Conservation (phyloP, 148 eudicot species). For the Suaeda aralocaspica region DNA sequence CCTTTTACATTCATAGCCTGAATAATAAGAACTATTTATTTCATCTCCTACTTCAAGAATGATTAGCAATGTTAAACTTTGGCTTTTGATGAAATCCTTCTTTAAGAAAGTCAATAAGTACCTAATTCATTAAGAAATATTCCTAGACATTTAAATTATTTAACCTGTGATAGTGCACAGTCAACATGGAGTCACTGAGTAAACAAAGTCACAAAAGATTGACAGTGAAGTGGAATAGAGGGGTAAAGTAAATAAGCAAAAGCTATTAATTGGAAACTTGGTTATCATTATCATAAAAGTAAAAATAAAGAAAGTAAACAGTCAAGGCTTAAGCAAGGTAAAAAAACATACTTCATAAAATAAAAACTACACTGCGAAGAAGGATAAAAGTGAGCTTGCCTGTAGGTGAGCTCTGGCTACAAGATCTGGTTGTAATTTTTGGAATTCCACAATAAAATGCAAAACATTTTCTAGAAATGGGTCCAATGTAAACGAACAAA, state of each 20-base stretch:
- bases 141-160: neutral
- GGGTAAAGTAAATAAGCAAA: neutral
- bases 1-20: too few relatives aligned
- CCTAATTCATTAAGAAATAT: neutral
- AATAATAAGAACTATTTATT: too few relatives aligned
- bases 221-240: neutral
- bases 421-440: slow-evolving; percentile 86
- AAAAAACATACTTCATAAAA: too few relatives aligned
- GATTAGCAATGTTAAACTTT: neutral
- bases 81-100: neutral
- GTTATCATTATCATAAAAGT: too few relatives aligned
- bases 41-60: too few relatives aligned
- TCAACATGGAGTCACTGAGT: neutral
- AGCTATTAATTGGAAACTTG: neutral
- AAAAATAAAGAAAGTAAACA: neutral
- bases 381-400: slow-evolving; percentile 36
- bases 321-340: neutral
- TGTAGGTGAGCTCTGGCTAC: slow-evolving; percentile 93
- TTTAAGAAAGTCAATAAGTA: neutral
- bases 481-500: slow-evolving; percentile 74
- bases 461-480: slow-evolving; percentile 61
- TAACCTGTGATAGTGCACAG: neutral
- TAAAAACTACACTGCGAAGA: neutral
- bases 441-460: slow-evolving; percentile 74
- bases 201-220: neutral